Percentiles rank a stretch among this genome's conserved stretches.
phyloP scores from a whole-genome alignment of 2,329 filamentous ascomycete genomes.

The Colletotrichum sp. region DNA sequence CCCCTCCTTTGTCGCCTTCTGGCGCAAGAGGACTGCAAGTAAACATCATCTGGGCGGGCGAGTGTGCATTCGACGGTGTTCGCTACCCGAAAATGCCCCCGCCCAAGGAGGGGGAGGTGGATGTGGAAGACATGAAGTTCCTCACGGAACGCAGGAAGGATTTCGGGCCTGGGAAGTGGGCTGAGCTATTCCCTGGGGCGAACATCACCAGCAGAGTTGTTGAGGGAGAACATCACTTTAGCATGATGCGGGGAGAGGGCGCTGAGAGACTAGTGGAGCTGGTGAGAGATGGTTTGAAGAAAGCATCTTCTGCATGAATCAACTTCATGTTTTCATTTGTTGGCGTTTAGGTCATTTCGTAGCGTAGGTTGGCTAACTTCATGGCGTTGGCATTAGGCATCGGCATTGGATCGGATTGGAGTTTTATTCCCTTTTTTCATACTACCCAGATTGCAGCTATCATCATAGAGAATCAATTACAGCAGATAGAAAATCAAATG shows the following conservation, averaged over 20 bases:
- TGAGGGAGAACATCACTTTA: slow-evolving; percentile 72
- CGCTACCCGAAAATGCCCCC: slow-evolving; percentile 68
- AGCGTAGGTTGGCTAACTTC: neutral
- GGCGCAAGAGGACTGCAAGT: slow-evolving; percentile 62
- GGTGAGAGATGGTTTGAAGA: neutral
- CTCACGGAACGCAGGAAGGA: slow-evolving; percentile 74
- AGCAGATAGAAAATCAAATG: neutral
- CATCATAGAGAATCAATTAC: neutral
- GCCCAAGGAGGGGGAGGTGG: slow-evolving; percentile 62
- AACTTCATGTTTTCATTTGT: neutral
- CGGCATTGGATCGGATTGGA: neutral
- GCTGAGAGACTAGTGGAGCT: slow-evolving; percentile 9
- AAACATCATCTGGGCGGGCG: slow-evolving; percentile 72
- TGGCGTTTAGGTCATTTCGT: neutral
- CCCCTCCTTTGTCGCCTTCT: slow-evolving; percentile 64
- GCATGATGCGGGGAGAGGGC: slow-evolving; percentile 72
- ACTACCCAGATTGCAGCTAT: neutral
- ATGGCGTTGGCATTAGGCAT: neutral
- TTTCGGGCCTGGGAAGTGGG: slow-evolving; percentile 74
- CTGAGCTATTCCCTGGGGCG: slow-evolving; percentile 63
- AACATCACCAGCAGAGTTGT: slow-evolving; percentile 70
- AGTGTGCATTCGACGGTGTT: slow-evolving; percentile 72
- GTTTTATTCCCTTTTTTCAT: neutral
- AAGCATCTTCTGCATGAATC: neutral
- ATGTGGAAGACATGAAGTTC: slow-evolving; percentile 48